phyloP scores from a whole-genome alignment of 306 rosid genomes.

The Potentilla sterilis region DNA sequence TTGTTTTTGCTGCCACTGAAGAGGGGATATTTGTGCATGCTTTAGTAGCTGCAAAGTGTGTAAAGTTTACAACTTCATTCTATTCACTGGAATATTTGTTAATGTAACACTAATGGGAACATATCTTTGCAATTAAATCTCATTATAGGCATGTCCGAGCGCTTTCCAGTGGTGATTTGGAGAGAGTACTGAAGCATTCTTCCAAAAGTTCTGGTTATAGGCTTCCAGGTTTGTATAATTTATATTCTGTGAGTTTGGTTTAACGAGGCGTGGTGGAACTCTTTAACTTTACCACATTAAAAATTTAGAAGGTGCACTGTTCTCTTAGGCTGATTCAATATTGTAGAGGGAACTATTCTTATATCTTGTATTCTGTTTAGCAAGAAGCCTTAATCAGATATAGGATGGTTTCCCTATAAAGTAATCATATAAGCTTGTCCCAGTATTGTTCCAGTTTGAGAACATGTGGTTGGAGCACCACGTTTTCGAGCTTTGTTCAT shows the following conservation, averaged over 20 bases:
- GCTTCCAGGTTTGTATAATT: conserved; percentile 77
- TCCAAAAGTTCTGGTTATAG: conserved; percentile 42
- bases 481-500: background rate
- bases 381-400: background rate
- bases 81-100: conserved; percentile 8
- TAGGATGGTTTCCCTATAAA: background rate
- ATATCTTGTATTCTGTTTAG: background rate
- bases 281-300: conserved; percentile 4
- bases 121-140: background rate
- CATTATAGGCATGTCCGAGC: conserved; percentile 70
- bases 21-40: conserved; percentile 89
- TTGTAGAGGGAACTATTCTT: background rate
- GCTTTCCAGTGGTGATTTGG: conserved; percentile 67
- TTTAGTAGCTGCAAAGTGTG: conserved; percentile 80
- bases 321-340: background rate
- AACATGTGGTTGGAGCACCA: background rate
- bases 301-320: background rate
- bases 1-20: conserved; percentile 85
- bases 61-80: conserved; percentile 14
- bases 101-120: background rate
- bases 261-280: background rate
- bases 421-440: background rate
- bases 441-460: background rate
- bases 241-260: conserved; percentile 17
- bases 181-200: conserved; percentile 62